Percentiles rank a stretch among this genome's conserved stretches.
Evolutionary conservation across 2,329 filamentous ascomycete species (phyloP).

Genomic region (Apiospora aurea): DNA sequence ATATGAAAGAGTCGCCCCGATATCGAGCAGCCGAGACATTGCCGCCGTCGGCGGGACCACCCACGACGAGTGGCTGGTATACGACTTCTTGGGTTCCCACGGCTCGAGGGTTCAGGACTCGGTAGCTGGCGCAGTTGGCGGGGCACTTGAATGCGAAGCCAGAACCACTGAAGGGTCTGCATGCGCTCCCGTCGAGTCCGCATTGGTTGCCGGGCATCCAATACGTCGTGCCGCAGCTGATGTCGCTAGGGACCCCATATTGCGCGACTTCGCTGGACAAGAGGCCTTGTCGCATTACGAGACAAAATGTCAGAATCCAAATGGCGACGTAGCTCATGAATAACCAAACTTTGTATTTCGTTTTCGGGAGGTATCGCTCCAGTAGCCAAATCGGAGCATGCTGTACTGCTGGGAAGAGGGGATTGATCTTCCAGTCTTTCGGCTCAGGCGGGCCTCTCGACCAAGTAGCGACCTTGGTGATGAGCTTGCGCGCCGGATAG

Average conservation of each 20-base stretch:
- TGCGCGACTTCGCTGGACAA: constrained; percentile 67
- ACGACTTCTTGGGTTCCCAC: constrained; percentile 74
- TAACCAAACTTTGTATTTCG: constrained; percentile 64
- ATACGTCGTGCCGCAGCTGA: constrained; percentile 73
- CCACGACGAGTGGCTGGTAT: constrained; percentile 71
- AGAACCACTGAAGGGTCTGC: constrained; percentile 75
- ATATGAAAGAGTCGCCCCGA: constrained; percentile 89
- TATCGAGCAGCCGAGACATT: constrained; percentile 65
- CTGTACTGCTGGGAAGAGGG: constrained; percentile 72
- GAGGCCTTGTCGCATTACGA: constrained; percentile 72
- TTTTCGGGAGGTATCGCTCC: constrained; percentile 66
- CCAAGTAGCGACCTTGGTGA: constrained; percentile 56
- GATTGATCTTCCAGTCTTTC: constrained; percentile 58
- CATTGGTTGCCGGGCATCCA: constrained; percentile 77
- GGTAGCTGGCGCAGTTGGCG: constrained; percentile 71
- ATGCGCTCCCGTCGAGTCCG: constrained; percentile 76
- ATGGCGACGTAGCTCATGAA: constrained; percentile 66
- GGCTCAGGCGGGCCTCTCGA: constrained; percentile 63
- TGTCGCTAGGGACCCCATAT: constrained; percentile 70
- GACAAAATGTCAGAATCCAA: constrained; percentile 74
- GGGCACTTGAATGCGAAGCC: constrained; percentile 79
- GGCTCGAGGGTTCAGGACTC: constrained; percentile 74
- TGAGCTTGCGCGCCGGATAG: constrained; percentile 57
- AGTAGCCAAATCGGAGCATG: constrained; percentile 69
- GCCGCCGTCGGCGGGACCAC: constrained; percentile 60